Evolutionary conservation across 441 rosid species (phyloP).

Genomic region (Cnidoscolus chayamansa): DNA sequence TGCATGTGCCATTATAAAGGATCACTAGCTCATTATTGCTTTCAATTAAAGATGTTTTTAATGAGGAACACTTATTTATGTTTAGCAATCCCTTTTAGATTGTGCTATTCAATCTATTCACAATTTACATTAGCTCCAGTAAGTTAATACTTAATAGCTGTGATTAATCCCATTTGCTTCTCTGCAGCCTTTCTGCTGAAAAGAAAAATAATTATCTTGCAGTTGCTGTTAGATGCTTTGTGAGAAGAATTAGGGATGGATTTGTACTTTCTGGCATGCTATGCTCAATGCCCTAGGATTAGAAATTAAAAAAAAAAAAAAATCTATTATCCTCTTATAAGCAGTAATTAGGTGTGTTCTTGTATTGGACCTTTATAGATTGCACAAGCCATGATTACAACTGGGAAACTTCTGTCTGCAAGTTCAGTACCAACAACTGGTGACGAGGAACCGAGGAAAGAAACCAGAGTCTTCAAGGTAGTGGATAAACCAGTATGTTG

Average conservation of each 20-base stretch:
- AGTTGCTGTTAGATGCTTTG: conserved; percentile 3
- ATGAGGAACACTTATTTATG: neutral
- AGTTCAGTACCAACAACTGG: conserved; percentile 34
- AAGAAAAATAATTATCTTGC: neutral
- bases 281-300: neutral
- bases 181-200: neutral
- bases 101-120: conserved; percentile 5
- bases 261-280: conserved; percentile 2
- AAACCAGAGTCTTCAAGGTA: conserved; percentile 74
- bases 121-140: neutral
- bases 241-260: neutral
- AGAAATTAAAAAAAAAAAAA: neutral
- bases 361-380: conserved; percentile 46
- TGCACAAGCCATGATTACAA: conserved; percentile 65
- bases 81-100: neutral
- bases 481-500: conserved; percentile 7
- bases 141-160: neutral
- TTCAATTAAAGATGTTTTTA: neutral
- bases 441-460: conserved; percentile 42
- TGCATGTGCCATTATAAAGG: neutral
- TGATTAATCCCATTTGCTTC: neutral
- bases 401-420: conserved; percentile 62
- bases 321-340: neutral
- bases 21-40: neutral
- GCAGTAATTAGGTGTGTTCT: conserved; percentile 6